phyloP scores from a whole-genome alignment of 306 rosid genomes.

The Alnus glutinosa region DNA sequence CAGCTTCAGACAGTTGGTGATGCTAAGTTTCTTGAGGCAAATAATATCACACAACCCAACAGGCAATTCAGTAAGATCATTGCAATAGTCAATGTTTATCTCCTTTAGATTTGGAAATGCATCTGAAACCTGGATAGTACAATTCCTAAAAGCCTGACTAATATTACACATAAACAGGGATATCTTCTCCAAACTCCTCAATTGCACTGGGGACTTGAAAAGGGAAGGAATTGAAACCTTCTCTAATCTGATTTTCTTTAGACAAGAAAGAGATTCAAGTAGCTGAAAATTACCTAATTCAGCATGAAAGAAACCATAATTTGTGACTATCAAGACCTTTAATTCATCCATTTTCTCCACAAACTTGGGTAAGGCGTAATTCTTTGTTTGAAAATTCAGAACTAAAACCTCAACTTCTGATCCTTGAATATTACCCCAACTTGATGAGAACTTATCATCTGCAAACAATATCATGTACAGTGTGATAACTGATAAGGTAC shows the following conservation, averaged over 20 bases:
- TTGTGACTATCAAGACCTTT: conserved; percentile 49
- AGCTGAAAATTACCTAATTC: conserved; percentile 38
- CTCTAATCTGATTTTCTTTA: conserved; percentile 59
- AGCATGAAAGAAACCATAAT: conserved; percentile 35
- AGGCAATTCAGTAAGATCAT: conserved; percentile 28
- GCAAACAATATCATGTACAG: conserved; percentile 30
- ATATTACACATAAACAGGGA: conserved; percentile 41
- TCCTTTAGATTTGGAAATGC: conserved; percentile 32
- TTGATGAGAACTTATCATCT: conserved; percentile 50
- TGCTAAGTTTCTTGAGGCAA: conserved; percentile 24
- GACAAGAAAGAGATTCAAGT: conserved; percentile 31
- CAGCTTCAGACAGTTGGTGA: conserved; percentile 34
- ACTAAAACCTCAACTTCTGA: conserved; percentile 56
- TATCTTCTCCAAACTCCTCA: conserved; percentile 27
- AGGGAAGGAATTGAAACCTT: conserved; percentile 32
- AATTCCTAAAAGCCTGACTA: conserved; percentile 22
- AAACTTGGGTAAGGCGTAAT: conserved; percentile 50
- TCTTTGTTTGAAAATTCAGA: conserved; percentile 43
- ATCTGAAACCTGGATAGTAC: conserved; percentile 21
- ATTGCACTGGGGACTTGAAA: neutral
- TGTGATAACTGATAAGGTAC: neutral
- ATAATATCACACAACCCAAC: conserved; percentile 19
- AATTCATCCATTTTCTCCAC: conserved; percentile 42
- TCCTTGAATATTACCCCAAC: conserved; percentile 51
- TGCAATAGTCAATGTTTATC: conserved; percentile 37